Evolutionary conservation across 345 rosid genomes (phyloP).

Genomic region (Ailanthus altissimus): DNA sequence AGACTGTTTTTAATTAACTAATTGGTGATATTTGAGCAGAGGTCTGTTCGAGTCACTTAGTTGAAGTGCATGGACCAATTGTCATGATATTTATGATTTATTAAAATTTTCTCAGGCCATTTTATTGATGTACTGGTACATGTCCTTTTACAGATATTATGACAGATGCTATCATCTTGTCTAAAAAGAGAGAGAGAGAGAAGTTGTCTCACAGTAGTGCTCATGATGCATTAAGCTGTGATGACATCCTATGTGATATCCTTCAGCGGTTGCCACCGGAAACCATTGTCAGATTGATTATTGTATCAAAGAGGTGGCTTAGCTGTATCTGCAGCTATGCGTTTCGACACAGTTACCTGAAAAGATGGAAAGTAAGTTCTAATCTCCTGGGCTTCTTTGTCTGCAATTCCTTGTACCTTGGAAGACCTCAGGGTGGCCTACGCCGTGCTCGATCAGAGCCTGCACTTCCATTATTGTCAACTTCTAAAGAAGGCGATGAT

Average conservation of each 20-base stretch:
- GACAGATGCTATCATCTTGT: neutral
- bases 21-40: neutral
- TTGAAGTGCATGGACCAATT: neutral
- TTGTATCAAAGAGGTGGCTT: conserved; percentile 67
- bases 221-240: conserved; percentile 44
- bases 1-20: neutral
- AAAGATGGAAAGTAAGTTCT: conserved; percentile 44
- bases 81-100: neutral
- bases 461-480: conserved; percentile 54
- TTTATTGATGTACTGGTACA: neutral
- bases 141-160: neutral
- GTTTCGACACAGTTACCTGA: conserved; percentile 46
- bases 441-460: conserved; percentile 52
- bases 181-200: conserved; percentile 18
- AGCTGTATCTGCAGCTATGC: conserved; percentile 43
- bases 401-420: conserved; percentile 52
- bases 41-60: conserved; percentile 2
- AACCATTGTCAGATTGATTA: conserved; percentile 36
- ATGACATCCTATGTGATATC: conserved; percentile 53
- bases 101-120: neutral
- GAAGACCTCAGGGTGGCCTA: conserved; percentile 36
- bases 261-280: conserved; percentile 56
- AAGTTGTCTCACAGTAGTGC: conserved; percentile 18
- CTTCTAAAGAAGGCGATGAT: conserved; percentile 59
- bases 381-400: conserved; percentile 59